Percentiles rank a stretch among this genome's conserved stretches.
Conservation (phyloP, 2,329 filamentous ascomycete species). For the Botrytis paeoniae region DNA sequence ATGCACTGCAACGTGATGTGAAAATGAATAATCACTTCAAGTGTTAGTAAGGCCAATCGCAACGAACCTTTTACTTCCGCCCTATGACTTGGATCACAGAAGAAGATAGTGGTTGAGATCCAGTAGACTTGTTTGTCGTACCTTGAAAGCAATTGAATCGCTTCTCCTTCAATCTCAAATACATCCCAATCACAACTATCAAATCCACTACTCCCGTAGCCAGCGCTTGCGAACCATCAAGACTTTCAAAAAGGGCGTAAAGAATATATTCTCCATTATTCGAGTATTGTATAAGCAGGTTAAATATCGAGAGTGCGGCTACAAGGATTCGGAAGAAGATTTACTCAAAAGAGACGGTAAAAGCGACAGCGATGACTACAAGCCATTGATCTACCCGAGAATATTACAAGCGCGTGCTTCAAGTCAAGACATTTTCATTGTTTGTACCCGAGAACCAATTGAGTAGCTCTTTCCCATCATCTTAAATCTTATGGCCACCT, state of each 20-base stretch:
- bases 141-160: neutral
- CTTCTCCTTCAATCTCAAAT: neutral
- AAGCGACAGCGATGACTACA: neutral
- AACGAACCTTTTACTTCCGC: neutral
- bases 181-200: neutral
- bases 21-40: neutral
- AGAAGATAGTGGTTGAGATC: neutral
- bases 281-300: neutral
- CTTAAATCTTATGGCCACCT: neutral
- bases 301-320: too few species aligned
- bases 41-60: neutral
- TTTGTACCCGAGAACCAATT: neutral
- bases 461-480: fast-evolving
- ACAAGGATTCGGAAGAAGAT: too few species aligned
- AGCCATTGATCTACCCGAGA: neutral
- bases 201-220: neutral
- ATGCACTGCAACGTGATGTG: neutral
- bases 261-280: neutral
- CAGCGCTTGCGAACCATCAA: neutral
- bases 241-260: neutral
- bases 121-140: neutral
- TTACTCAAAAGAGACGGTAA: neutral
- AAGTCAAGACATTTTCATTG: neutral
- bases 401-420: neutral
- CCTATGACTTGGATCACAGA: neutral